Percentiles rank a stretch among this genome's conserved stretches.
phyloP scores from a whole-genome alignment of 371 early-diverging fungal species.

The Vairimorpha apis region DNA sequence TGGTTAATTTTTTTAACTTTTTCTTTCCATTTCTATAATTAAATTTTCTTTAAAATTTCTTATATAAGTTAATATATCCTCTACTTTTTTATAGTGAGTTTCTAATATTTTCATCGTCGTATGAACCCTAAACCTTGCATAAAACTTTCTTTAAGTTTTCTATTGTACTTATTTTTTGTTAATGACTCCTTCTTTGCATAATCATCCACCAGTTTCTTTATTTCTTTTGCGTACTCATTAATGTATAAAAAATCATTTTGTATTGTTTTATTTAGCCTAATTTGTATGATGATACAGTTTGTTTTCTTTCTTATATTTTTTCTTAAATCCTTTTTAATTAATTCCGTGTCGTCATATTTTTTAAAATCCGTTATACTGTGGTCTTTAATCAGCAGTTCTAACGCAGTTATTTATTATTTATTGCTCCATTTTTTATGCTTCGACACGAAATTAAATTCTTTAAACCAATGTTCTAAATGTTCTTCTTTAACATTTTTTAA shows the following conservation, averaged over 20 bases:
- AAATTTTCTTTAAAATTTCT: not conserved
- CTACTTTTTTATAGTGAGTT: not conserved
- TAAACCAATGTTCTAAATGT: too few species aligned
- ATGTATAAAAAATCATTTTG: not conserved
- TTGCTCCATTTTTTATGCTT: too few species aligned
- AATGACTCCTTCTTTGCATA: not conserved
- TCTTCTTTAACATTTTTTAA: too few species aligned
- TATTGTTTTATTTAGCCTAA: not conserved
- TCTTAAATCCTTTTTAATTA: not conserved
- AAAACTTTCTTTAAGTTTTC: conserved; percentile 3
- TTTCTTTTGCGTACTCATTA: not conserved
- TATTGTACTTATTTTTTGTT: not conserved
- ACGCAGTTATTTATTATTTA: too few species aligned
- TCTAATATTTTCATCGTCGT: conserved; percentile 4
- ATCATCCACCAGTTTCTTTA: conserved; percentile 1
- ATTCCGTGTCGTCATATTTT: too few species aligned
- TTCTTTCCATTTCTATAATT: not conserved
- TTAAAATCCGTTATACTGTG: too few species aligned
- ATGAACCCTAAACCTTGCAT: not conserved
- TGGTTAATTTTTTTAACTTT: not conserved
- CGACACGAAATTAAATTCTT: too few species aligned
- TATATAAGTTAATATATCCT: not conserved
- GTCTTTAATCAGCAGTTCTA: too few species aligned
- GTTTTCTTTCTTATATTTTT: not conserved
- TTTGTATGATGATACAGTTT: not conserved